Percentiles rank a stretch among this genome's conserved stretches.
phyloP scores from a whole-genome alignment of 139 green algal species.

The Tetradesmus obliquus region DNA sequence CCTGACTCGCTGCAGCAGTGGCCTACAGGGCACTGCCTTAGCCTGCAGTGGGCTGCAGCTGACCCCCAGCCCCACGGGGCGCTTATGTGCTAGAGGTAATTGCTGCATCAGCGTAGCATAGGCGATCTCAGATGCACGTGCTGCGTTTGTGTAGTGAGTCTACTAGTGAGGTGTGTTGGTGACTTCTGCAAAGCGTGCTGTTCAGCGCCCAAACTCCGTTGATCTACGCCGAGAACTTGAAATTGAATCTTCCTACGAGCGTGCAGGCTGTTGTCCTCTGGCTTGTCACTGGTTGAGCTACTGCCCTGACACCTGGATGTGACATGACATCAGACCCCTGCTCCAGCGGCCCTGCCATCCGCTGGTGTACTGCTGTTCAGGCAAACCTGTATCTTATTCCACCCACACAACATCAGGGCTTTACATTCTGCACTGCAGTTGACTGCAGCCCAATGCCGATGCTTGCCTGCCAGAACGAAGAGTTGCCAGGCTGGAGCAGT shows the following conservation, averaged over 20 bases:
- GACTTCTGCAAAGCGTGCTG: neutral
- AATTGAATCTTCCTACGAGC: neutral
- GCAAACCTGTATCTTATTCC: too few species aligned
- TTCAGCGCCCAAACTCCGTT: neutral
- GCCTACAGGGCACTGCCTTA: neutral
- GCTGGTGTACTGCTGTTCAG: too few species aligned
- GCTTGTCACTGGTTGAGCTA: neutral
- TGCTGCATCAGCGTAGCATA: neutral
- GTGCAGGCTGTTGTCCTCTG: neutral
- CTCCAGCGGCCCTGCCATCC: neutral
- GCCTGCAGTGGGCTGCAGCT: neutral
- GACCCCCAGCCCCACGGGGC: conserved; percentile 2
- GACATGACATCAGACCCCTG: neutral
- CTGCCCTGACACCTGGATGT: neutral
- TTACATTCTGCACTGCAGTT: neutral
- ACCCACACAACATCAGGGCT: too few species aligned
- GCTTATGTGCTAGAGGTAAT: neutral
- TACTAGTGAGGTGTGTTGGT: neutral
- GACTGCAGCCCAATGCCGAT: neutral
- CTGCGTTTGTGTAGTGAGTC: neutral
- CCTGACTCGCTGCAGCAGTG: neutral
- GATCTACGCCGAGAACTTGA: neutral
- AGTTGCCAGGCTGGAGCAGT: too few species aligned
- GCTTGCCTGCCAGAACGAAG: too few species aligned
- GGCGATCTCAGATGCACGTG: neutral